Evolutionary conservation across 2,329 filamentous ascomycete species (phyloP), one percentile per base, ranked within the genome.

Genomic region (Capronia americana): DNA sequence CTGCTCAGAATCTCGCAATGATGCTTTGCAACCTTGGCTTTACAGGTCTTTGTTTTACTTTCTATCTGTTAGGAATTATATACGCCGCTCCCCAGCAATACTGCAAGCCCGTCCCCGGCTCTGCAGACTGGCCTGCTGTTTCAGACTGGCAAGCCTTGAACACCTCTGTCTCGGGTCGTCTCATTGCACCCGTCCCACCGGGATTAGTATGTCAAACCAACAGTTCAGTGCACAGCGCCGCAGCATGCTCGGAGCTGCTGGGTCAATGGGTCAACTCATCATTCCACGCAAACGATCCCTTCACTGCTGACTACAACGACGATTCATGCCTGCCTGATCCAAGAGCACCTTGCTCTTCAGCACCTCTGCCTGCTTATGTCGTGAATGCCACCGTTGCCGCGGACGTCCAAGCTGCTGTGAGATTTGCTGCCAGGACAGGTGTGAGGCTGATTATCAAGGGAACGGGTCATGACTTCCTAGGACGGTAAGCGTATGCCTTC

Each of bases 381-480:
- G 75, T 80, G 48, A 77, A 79, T 69, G 76, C 77, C 14, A 76
- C 72, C 64, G 73, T 69, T 10, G 74, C 75, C 2, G 71, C 70
- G 8, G 74, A 80, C 57, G 74, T 76, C 53, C 77, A 76, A 68
- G 74, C 78, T 14, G 79, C 76, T 5, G 69, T 81, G 14, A 69
- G 72, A 3, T 82, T 81, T 64, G 79, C 78, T 10, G 6, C 64
- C 65, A 53, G 64, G 65, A 53, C 77, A 20, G 79, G 80, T 54
- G 74, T 83, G 54, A 77, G 81, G 3, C 72, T 83, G 1, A 75
- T 79, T 32, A 80, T 88, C 66, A 81, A 83, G 66, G 87, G 87
- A 69, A 87, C 85, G 0, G 85, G 85, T 1, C 85, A 88, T 72
- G 85, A 87, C 63, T 79, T 57, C 54, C 55, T 62, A 5, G 67